Evolutionary conservation across 305 asterid genomes (phyloP), one percentile per base, ranked within the genome.

Genomic region (Galium porrigens): DNA sequence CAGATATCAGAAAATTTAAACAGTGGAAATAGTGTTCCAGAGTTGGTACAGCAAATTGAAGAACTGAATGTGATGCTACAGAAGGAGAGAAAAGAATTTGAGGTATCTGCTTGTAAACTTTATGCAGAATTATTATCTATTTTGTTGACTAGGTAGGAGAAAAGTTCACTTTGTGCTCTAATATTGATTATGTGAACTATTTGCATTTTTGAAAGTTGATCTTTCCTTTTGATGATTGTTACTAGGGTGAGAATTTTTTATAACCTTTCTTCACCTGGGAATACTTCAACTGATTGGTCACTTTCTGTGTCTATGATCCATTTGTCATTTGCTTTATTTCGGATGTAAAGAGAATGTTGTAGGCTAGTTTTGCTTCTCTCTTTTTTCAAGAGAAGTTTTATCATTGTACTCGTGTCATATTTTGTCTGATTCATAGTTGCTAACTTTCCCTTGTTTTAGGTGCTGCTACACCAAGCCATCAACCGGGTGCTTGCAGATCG

Each of bases 61-160:
- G 89, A 80, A 69, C 78, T 90, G 74, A 83, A 82, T 66, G 60
- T 63, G 68, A 69, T 86, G 85, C 77, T 82, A 73, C 84, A 76
- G 69, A 76, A 64, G 74, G 95, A 87, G 74, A 86, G 73, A 75
- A 74, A 68, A 58, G 89, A 84, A 72, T 82, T 87, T 81, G 90
- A 87, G 95, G 97, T 90, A 71, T 65, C 53, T 62, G 68, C 57
- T 76, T 66, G 56, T 70, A 54, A 44, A 51, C 34, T 33, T 51
- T 63, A 36, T 65, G 55, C 62, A 17, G 12, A 4, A 20, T n/a
- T 7, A 17, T 27, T 2, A 30, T 59, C 42, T 64, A 20, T 58
- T 25, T 39, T 9, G 12, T 22, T 70, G 41, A 29, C 20, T 29
- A 6, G 2, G 41, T 15, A 11, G 17, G 57, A 53, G 68, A 48